These are phyloP conservation scores for Kazachstania sp. DNA, from an alignment of 1,139 yeast genomes.

Conservation along the genomic window DNA sequence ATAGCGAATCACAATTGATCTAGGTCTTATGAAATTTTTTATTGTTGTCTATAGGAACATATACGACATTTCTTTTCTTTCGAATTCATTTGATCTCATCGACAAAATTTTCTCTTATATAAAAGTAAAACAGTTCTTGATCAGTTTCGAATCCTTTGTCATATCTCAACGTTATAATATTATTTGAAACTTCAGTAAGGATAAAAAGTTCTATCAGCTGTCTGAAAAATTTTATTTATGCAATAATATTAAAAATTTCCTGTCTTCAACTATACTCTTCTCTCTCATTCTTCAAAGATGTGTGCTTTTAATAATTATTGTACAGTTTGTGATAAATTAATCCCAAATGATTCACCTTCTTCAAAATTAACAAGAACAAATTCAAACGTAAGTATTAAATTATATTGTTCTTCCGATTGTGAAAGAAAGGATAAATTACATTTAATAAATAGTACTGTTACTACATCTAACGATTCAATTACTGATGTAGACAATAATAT, in stretches of 20 bases:
- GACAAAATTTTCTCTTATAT: too few species aligned
- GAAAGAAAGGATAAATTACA: slow-evolving; percentile 36
- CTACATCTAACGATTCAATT: neutral
- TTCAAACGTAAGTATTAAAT: neutral
- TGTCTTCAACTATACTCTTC: neutral
- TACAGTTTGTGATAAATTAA: slow-evolving; percentile 55
- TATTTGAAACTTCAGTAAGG: too few species aligned
- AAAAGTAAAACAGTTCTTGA: too few species aligned
- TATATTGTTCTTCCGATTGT: slow-evolving; percentile 57
- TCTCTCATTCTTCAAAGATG: neutral
- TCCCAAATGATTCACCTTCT: slow-evolving; percentile 21
- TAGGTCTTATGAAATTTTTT: too few species aligned
- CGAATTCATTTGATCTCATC: too few species aligned
- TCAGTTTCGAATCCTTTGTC: too few species aligned
- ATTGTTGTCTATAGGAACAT: too few species aligned
- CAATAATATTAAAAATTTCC: neutral
- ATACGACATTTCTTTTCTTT: too few species aligned
- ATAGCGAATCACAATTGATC: too few species aligned
- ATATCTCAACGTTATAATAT: too few species aligned
- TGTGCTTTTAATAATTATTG: slow-evolving; percentile 55
- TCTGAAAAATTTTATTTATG: too few species aligned
- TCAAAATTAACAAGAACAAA: neutral
- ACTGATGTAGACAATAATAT: neutral
- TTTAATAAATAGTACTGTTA: neutral
- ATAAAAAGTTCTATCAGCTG: too few species aligned